Base-by-base conservation (phyloP, 1,284 basidiomycete species). In the Rhodotorula sp. region DNA sequence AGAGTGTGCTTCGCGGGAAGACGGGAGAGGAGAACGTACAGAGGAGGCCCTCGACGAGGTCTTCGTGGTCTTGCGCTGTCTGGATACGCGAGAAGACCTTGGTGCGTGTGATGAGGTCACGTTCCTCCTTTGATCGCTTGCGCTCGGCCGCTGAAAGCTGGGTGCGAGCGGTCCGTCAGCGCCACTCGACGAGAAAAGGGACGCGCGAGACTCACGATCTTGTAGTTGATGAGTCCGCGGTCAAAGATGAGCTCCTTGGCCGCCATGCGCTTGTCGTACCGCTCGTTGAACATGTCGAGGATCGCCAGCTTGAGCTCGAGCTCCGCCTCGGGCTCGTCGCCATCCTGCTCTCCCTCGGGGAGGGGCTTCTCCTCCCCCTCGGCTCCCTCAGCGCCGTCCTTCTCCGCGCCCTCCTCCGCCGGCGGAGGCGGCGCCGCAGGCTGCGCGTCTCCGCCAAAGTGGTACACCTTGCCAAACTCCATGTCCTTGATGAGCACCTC, bases 401-500 rank as follows among this genome's bases (percentile, higher is more conserved):
- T 39, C 41, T 63, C 39, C 56, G 51, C 51, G 29, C 12, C 15
- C 5, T 32, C 29, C 6, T 17, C 51, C 10, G 21, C 51, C 9
- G 51, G 27, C 36, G 60, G 50, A 1, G 56, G 56, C 8, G 61
- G 53, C n/a, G 51, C 60, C 0, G 61, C 84, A 56, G 92, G 91
- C 79, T 87, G 85, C 56, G 89, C 84, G 78, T 91, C 92, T 2
- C 96, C 96, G 7, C 92, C 94, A 80, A 88, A 97, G 59, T 89
- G 86, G 51, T 88, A 85, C 70, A 94, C 92, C 19, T 92, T 84
- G 4, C 94, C 96, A 79, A 98, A 98, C 81, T 98, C 95, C 76
- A 99, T 86, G 80, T 99, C 94, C 83, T 98, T 99, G 76, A 98
- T 90, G 3, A 94, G 83, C 79, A 95, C 90, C 80, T 99, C 96